Evolutionary conservation across 805 yeast species (phyloP).

Genomic region (Ogataea dorogensis): DNA sequence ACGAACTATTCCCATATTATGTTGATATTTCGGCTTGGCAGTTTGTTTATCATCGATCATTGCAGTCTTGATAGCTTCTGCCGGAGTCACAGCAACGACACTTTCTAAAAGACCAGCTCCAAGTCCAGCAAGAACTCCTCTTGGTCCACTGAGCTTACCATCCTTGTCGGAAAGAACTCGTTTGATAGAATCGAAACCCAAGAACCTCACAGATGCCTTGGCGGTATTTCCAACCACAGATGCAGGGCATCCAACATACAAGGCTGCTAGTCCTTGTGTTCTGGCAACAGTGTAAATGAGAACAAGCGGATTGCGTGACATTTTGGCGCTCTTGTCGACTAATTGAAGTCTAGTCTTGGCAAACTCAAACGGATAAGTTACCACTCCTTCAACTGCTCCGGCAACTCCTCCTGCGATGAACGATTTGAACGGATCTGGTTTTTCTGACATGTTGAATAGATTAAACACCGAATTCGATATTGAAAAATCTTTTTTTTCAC

Average conservation of each 20-base stretch:
- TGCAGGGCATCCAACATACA: slow-evolving; percentile 96
- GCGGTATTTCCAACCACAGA: slow-evolving; percentile 94
- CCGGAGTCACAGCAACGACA: slow-evolving; percentile 92
- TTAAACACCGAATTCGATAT: background rate
- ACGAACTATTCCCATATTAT: slow-evolving; percentile 62
- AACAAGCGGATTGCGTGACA: slow-evolving; percentile 80
- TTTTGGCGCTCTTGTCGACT: slow-evolving; percentile 58
- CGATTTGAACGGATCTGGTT: slow-evolving; percentile 73
- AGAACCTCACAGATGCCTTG: slow-evolving; percentile 91
- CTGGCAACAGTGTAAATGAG: slow-evolving; percentile 72
- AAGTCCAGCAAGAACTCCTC: slow-evolving; percentile 95
- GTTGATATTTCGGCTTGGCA: slow-evolving; percentile 72
- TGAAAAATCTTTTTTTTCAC: slow-evolving; percentile 1
- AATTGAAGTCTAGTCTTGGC: slow-evolving; percentile 93
- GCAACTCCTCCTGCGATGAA: slow-evolving; percentile 95
- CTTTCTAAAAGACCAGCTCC: slow-evolving; percentile 96
- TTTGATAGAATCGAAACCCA: slow-evolving; percentile 89
- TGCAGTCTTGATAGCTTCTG: slow-evolving; percentile 94
- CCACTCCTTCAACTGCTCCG: slow-evolving; percentile 90
- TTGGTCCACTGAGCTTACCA: slow-evolving; percentile 83
- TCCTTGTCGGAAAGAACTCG: slow-evolving; percentile 71
- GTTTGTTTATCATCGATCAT: slow-evolving; percentile 89
- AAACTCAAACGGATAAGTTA: slow-evolving; percentile 95
- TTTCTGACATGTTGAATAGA: slow-evolving; percentile 13
- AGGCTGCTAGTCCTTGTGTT: slow-evolving; percentile 72